These are phyloP conservation scores for Omphalotus olearius DNA, from an alignment of 1,284 basidiomycete genomes.

Conservation along the genomic window DNA sequence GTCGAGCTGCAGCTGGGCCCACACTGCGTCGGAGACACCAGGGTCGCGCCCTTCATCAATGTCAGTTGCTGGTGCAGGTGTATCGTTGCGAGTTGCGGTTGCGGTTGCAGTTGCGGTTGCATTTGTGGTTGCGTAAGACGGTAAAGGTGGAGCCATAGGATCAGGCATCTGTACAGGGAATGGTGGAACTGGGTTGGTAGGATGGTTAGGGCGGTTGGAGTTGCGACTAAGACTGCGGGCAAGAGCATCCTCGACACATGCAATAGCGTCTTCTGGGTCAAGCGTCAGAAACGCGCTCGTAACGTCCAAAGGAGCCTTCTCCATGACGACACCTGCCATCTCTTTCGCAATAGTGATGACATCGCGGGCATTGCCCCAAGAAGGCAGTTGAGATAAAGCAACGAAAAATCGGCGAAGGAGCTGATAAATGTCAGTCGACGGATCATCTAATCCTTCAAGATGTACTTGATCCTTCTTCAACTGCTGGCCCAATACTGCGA, in stretches of 20 bases:
- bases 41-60: constrained; percentile 30
- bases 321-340: constrained; percentile 28
- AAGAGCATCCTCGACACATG: too few relatives aligned
- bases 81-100: constrained; percentile 3
- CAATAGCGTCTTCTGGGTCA: too few relatives aligned
- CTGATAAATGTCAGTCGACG: constrained; percentile 24
- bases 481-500: constrained; percentile 44
- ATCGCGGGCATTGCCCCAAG: constrained; percentile 65
- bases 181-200: too few relatives aligned
- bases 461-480: constrained; percentile 38
- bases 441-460: constrained; percentile 33
- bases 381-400: constrained; percentile 38
- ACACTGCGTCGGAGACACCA: constrained; percentile 40
- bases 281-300: neutral
- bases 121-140: too few relatives aligned
- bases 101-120: too few relatives aligned
- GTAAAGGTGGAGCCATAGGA: too few relatives aligned
- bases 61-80: neutral
- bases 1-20: constrained; percentile 38
- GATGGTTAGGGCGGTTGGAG: too few relatives aligned
- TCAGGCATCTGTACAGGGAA: too few relatives aligned
- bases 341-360: constrained; percentile 48
- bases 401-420: constrained; percentile 34
- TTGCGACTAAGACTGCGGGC: too few relatives aligned
- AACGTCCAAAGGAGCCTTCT: neutral